A percentile compares a stretch with the other conserved stretches of the same genome.
Evolutionary conservation across 2,329 filamentous ascomycete species (phyloP).

Genomic region (Hymenoscyphus occultus): DNA sequence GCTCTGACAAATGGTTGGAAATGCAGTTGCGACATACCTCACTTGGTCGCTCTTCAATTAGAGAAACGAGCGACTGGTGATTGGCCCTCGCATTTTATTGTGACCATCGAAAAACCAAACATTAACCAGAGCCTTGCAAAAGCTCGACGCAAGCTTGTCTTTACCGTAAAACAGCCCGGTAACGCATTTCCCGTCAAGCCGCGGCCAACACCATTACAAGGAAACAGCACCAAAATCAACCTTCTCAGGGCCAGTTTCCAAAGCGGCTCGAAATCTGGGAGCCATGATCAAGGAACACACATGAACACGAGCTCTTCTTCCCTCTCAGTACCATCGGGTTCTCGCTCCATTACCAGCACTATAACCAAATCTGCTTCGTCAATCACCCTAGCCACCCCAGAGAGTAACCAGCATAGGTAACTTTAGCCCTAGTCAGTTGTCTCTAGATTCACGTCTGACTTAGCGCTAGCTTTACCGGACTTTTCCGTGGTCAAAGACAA

Average conservation of each 20-base stretch:
- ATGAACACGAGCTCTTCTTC: neutral
- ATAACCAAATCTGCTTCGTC: neutral
- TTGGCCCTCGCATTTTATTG: conserved; percentile 21
- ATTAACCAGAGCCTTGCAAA: neutral
- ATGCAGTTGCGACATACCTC: conserved; percentile 24
- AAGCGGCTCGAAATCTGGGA: neutral
- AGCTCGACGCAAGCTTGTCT: neutral
- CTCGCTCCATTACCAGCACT: neutral
- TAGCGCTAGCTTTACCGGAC: neutral
- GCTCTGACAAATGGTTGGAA: conserved; percentile 27
- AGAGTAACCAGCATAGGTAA: neutral
- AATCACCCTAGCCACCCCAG: neutral
- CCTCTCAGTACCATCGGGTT: neutral
- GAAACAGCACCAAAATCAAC: neutral
- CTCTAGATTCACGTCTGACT: neutral
- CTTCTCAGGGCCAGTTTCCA: neutral
- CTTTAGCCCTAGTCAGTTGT: neutral
- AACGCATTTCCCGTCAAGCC: neutral
- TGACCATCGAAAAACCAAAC: conserved; percentile 5
- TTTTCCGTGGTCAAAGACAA: neutral
- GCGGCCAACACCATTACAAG: conserved; percentile 3
- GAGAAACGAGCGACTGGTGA: conserved; percentile 22
- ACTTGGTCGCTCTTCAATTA: conserved; percentile 24
- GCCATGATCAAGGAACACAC: neutral
- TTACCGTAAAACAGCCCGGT: neutral